Evolutionary conservation across 208 protist species (phyloP), one percentile per base, ranked within the genome.

Genomic region (Leishmania gerbilli): DNA sequence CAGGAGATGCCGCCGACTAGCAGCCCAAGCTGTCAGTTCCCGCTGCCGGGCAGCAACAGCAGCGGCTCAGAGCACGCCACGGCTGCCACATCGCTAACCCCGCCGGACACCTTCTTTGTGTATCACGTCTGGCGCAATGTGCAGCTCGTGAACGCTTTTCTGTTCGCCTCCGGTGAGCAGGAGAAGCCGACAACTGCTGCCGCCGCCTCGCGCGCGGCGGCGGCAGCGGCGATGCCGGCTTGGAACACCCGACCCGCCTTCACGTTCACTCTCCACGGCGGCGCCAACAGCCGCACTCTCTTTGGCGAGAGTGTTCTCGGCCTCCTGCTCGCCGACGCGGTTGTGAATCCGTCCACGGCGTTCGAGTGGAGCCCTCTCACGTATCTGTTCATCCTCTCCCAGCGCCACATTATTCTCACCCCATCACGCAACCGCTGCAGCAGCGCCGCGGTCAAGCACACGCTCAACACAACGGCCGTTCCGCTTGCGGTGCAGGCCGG

Each of bases 101-200:
- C 99, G 64, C 99, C 99, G 0, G 99, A 99, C 83, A 90, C 91
- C n/a, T 99, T 99, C 86, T 99, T 99, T 77, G 90, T 95, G 34
- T 99, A 97, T 87, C 99, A 99, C 85, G 87, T 99, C 34, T 99
- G 98, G 89, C 95, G 98, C 56, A 99, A 99, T 88, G 84, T 99
- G 47, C 80, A 96, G 74, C 74, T 95, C 19, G 86, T 99, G n/a
- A 99, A 99, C 90, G 85, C 90, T 27, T 93, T 99, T 62, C 68
- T 94, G 65, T 45, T 77, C 1, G 71, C 81, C 5, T 87, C 91
- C 37, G 81, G 68, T n/a, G 42, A 76, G 17, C 67, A 62, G 5
- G 24, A 53, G 60, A 74, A 65, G 45, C 40, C 8, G 27, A 2
- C 21, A n/a, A 34, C 40, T 34, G 65, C 24, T 0, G 53, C 64